Evolutionary conservation across 202 grass and related monocot genomes (phyloP).

Genomic region (Dendrocalamus latiflorus): DNA sequence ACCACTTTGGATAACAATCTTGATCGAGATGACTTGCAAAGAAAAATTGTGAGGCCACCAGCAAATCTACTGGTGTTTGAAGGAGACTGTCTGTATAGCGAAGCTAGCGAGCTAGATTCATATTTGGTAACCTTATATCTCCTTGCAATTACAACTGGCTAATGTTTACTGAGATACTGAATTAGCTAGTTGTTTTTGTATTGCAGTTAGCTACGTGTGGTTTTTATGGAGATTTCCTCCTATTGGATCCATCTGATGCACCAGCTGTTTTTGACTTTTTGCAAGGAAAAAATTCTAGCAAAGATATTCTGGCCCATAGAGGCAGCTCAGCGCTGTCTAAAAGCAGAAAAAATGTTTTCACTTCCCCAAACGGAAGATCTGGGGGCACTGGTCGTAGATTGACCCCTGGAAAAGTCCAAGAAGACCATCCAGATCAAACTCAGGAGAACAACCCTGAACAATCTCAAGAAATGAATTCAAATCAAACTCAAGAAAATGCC

Average conservation of each 20-base stretch:
- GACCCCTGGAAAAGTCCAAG: slow-evolving; percentile 38
- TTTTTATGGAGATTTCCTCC: slow-evolving; percentile 82
- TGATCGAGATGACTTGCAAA: slow-evolving; percentile 48
- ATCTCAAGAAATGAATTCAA: slow-evolving; percentile 37
- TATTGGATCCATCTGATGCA: slow-evolving; percentile 81
- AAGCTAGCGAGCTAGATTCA: slow-evolving; percentile 75
- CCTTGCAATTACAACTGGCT: slow-evolving; percentile 2
- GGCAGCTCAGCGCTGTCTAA: slow-evolving; percentile 45
- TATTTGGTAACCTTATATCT: slow-evolving; percentile 68
- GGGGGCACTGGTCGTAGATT: slow-evolving; percentile 37
- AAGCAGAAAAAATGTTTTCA: slow-evolving; percentile 36
- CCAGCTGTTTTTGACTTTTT: slow-evolving; percentile 78
- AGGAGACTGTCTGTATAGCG: slow-evolving; percentile 83
- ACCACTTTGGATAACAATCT: slow-evolving; percentile 51
- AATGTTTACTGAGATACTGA: slow-evolving; percentile 24
- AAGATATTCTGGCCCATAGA: slow-evolving; percentile 23
- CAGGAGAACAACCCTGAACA: no score
- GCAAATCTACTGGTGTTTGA: slow-evolving; percentile 96
- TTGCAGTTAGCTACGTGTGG: slow-evolving; percentile 86
- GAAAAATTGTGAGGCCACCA: slow-evolving; percentile 59
- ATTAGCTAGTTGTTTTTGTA: slow-evolving; percentile 32
- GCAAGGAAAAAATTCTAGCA: slow-evolving; percentile 45
- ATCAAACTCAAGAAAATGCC: slow-evolving; percentile 32
- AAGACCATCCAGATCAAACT: slow-evolving; percentile 27
- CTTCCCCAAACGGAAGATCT: slow-evolving; percentile 58